phyloP scores from a whole-genome alignment of 208 protist species.

The Strigomonas culicis region DNA sequence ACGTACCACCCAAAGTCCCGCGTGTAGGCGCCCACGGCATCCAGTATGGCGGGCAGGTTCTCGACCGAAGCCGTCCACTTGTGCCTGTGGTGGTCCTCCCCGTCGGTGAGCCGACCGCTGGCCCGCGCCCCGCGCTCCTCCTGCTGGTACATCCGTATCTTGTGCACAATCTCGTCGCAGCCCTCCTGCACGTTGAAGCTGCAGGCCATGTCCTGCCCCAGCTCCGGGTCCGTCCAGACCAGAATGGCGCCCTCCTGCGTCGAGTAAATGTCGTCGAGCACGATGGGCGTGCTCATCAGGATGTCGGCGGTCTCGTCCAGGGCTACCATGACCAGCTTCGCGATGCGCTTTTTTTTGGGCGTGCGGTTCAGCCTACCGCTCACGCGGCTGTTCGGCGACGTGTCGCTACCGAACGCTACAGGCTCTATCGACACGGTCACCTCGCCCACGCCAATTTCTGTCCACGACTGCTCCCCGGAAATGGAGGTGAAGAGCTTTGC shows the following conservation, averaged over 20 bases:
- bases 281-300: slow-evolving; percentile 59
- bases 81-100: slow-evolving; percentile 12
- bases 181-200: slow-evolving; percentile 69
- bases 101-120: background rate
- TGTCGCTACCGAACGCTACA: background rate
- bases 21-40: slow-evolving; percentile 37
- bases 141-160: slow-evolving; percentile 50
- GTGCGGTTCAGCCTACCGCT: slow-evolving; percentile 2
- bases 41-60: slow-evolving; percentile 55
- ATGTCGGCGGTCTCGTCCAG: slow-evolving; percentile 53
- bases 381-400: background rate
- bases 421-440: slow-evolving; percentile 30
- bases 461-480: slow-evolving; percentile 44
- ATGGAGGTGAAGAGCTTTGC: slow-evolving; percentile 68
- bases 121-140: slow-evolving; percentile 10
- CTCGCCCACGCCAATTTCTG: slow-evolving; percentile 61
- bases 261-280: slow-evolving; percentile 55
- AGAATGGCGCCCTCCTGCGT: slow-evolving; percentile 70
- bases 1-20: slow-evolving; percentile 64
- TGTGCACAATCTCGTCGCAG: slow-evolving; percentile 39
- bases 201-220: slow-evolving; percentile 63
- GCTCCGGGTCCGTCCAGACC: slow-evolving; percentile 59
- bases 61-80: slow-evolving; percentile 46
- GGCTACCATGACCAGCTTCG: slow-evolving; percentile 44
- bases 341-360: slow-evolving; percentile 11